Evolutionary conservation across 768 basidiomycete species (phyloP).

Genomic region (Collybia sordida): DNA sequence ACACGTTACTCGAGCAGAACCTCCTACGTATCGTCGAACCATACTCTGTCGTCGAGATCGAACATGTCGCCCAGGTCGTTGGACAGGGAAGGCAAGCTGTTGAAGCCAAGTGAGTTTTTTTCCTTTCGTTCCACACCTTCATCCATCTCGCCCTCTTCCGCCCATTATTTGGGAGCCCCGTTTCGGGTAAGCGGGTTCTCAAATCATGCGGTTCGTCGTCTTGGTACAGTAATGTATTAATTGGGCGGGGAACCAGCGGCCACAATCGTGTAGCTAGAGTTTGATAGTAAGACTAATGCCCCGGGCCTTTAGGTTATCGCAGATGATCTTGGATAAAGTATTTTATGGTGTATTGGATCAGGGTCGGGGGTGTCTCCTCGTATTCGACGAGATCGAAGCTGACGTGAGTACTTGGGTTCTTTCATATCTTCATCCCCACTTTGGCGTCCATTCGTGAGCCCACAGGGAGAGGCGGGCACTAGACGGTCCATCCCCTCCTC

Average conservation of each 20-base stretch:
- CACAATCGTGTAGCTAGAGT: too few relatives aligned
- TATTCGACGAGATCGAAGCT: constrained; percentile 85
- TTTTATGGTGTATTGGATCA: constrained; percentile 97
- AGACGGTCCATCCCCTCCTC: neutral
- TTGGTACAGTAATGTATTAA: too few relatives aligned
- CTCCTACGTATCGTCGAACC: constrained; percentile 94
- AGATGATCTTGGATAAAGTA: constrained; percentile 98
- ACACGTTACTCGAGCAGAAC: constrained; percentile 95
- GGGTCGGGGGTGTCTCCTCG: constrained; percentile 84
- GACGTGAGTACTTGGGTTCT: constrained; percentile 65
- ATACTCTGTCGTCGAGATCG: constrained; percentile 89
- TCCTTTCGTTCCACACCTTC: neutral
- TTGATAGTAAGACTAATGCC: too few relatives aligned
- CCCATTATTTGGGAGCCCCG: too few relatives aligned
- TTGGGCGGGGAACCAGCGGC: too few relatives aligned
- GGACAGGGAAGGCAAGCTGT: constrained; percentile 87
- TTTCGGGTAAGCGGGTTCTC: too few relatives aligned
- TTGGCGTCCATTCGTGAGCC: neutral
- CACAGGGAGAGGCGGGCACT: neutral
- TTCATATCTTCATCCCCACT: constrained; percentile 2
- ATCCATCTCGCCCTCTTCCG: too few relatives aligned
- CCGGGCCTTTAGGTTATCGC: constrained; percentile 66
- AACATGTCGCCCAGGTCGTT: constrained; percentile 83
- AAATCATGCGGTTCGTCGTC: too few relatives aligned
- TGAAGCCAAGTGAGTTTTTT: constrained; percentile 76